Evolutionary conservation across 1,284 basidiomycete species (phyloP).

Genomic region (Pterulicium gracile): DNA sequence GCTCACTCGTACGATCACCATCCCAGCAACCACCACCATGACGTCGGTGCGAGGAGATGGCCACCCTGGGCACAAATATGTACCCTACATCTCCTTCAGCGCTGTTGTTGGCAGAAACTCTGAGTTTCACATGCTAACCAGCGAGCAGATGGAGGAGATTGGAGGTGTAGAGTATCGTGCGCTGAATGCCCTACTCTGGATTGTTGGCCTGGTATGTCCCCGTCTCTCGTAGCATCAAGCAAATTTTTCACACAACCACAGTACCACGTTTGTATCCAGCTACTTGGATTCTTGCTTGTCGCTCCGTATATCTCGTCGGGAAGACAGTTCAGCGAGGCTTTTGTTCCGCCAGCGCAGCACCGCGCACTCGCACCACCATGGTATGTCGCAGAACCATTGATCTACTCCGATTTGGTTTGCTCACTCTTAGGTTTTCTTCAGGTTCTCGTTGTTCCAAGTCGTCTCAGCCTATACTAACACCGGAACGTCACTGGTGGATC

Average conservation of each 20-base stretch:
- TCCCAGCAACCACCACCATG: constrained; percentile 64
- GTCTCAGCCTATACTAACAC: constrained; percentile 87
- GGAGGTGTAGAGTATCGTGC: constrained; percentile 95
- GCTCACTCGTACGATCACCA: constrained; percentile 56
- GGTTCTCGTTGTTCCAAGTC: constrained; percentile 84
- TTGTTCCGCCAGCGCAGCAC: constrained; percentile 44
- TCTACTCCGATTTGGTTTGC: not conserved
- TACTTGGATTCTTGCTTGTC: constrained; percentile 61
- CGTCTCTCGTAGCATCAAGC: not conserved
- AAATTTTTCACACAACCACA: constrained; percentile 20
- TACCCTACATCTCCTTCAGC: constrained; percentile 82
- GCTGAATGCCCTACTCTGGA: constrained; percentile 69
- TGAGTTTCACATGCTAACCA: constrained; percentile 69
- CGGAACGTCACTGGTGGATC: constrained; percentile 83
- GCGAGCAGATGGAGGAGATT: constrained; percentile 83
- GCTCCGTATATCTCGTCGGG: constrained; percentile 63
- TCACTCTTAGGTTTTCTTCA: constrained; percentile 16
- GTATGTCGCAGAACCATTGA: constrained; percentile 25
- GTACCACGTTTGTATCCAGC: constrained; percentile 67
- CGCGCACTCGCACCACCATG: constrained; percentile 48
- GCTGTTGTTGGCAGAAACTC: constrained; percentile 83
- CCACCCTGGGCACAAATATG: constrained; percentile 37
- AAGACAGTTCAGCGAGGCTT: constrained; percentile 38
- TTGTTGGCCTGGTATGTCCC: constrained; percentile 45
- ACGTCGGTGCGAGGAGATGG: constrained; percentile 24